Percentiles rank a stretch among this genome's conserved stretches.
Evolutionary conservation across 1,284 basidiomycete genomes (phyloP).

Genomic region (Cutaneotrichosporon sp.): DNA sequence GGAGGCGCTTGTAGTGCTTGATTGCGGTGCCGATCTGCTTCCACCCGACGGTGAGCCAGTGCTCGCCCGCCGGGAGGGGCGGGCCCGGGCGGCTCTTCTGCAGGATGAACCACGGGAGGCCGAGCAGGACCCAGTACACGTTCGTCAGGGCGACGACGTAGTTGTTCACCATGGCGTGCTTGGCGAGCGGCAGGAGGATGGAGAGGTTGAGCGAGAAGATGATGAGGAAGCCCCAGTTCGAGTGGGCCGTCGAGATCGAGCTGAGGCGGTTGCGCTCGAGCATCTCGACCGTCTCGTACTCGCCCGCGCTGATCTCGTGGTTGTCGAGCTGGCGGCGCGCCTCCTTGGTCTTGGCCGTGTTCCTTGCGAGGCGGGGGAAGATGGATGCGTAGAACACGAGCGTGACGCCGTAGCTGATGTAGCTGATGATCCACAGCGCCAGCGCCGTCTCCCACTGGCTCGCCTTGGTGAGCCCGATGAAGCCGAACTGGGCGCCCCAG

Average conservation of each 20-base stretch:
- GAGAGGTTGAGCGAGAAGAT: slow-evolving; percentile 69
- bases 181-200: slow-evolving; percentile 66
- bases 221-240: slow-evolving; percentile 67
- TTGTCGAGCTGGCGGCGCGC: slow-evolving; percentile 62
- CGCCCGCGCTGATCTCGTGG: slow-evolving; percentile 62
- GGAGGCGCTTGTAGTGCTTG: slow-evolving; percentile 62
- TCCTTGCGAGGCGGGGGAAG: slow-evolving; percentile 77
- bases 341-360: slow-evolving; percentile 65
- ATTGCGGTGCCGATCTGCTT: slow-evolving; percentile 74
- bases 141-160: slow-evolving; percentile 56
- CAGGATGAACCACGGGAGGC: slow-evolving; percentile 81
- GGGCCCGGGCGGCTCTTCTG: slow-evolving; percentile 75
- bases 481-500: slow-evolving; percentile 74
- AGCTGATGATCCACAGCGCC: slow-evolving; percentile 68
- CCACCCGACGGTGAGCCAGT: slow-evolving; percentile 75
- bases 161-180: slow-evolving; percentile 68
- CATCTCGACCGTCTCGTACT: slow-evolving; percentile 73
- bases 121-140: slow-evolving; percentile 70
- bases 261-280: slow-evolving; percentile 80
- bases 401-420: slow-evolving; percentile 53
- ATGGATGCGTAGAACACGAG: slow-evolving; percentile 70
- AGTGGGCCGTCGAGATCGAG: slow-evolving; percentile 77
- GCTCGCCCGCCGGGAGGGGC: slow-evolving; percentile 67
- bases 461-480: slow-evolving; percentile 60
- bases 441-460: slow-evolving; percentile 69